Percentiles rank a stretch among this genome's conserved stretches.
These are phyloP conservation scores for Plasmodium ovale DNA, from an alignment of 169 alveolate species.

Conservation along the genomic window DNA sequence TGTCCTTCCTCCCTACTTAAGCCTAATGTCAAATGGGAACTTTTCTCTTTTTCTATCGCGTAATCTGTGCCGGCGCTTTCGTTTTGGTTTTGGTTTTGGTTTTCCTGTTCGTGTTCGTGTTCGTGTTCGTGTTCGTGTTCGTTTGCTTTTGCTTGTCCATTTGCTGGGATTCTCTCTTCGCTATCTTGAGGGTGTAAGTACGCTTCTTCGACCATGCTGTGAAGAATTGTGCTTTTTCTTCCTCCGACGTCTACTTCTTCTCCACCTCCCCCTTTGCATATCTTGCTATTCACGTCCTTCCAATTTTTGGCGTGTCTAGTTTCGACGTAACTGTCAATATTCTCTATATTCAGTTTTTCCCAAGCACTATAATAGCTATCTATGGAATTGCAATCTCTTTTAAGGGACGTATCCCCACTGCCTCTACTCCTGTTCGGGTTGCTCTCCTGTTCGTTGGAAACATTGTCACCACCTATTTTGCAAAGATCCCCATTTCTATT, in stretches of 20 bases:
- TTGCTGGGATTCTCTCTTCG: no score
- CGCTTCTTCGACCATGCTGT: neutral
- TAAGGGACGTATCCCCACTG: neutral
- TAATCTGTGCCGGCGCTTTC: neutral
- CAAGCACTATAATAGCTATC: conserved; percentile 58
- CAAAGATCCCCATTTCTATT: no score
- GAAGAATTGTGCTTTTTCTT: neutral
- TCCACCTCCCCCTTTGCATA: neutral
- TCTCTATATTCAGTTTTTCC: conserved; percentile 49
- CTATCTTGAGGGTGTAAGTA: neutral
- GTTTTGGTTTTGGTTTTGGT: neutral
- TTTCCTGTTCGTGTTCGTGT: neutral
- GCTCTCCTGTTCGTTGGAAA: neutral
- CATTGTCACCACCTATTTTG: neutral
- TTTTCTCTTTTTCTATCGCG: neutral
- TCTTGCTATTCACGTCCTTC: neutral
- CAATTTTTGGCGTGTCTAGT: neutral
- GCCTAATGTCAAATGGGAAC: neutral
- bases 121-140: neutral
- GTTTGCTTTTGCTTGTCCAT: neutral
- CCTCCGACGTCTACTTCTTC: neutral
- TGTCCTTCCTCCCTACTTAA: conserved; percentile 1
- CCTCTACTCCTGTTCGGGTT: neutral
- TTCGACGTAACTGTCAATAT: conserved; percentile 1
- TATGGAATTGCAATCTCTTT: conserved; percentile 58